Conservation (phyloP, 2,329 filamentous ascomycete species). For the Penicillium sp. region DNA sequence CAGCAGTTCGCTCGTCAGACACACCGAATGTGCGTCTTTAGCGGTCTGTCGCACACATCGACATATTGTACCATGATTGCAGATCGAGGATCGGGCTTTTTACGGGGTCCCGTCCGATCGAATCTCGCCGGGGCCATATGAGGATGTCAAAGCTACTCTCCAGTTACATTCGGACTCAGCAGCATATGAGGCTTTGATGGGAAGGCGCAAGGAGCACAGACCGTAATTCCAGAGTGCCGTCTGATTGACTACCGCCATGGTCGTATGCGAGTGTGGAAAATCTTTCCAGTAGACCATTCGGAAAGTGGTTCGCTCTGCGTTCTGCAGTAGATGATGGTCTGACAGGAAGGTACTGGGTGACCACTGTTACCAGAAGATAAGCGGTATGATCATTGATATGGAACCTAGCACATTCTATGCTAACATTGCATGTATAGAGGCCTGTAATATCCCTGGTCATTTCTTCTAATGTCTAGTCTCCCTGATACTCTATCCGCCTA, state of each 20-base stretch:
- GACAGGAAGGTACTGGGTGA: neutral
- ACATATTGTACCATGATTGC: neutral
- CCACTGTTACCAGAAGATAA: neutral
- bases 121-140: neutral
- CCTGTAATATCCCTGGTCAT: neutral
- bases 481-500: neutral
- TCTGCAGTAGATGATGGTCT: neutral
- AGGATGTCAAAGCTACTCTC: neutral
- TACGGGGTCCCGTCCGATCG: neutral
- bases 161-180: neutral
- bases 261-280: no score
- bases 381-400: neutral
- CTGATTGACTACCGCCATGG: no score
- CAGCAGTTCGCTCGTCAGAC: neutral
- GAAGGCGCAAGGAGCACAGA: neutral
- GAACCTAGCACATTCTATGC: neutral
- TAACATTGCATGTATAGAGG: neutral
- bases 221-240: no score
- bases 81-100: neutral
- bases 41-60: neutral
- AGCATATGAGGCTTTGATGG: neutral
- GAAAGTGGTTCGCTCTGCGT: neutral
- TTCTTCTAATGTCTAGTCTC: neutral
- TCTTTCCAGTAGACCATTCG: neutral
- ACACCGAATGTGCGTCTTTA: conserved; percentile 3